Percentiles rank a stretch among this genome's conserved stretches.
phyloP scores from a whole-genome alignment of 257 asterid genomes.

The Asclepias syriaca region DNA sequence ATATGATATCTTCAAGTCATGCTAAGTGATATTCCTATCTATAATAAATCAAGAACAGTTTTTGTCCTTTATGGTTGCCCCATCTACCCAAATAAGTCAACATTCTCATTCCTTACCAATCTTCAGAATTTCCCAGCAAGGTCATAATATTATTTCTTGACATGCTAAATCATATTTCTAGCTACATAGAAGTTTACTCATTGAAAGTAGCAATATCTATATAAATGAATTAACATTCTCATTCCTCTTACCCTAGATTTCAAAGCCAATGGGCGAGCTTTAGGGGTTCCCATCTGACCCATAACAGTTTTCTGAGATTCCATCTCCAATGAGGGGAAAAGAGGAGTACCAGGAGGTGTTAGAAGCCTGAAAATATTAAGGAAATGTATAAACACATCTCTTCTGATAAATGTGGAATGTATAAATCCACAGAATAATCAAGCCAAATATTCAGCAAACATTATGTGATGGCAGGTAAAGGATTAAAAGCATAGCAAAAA shows the following conservation, averaged over 20 bases:
- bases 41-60: neutral
- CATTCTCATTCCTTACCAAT: slow-evolving; percentile 39
- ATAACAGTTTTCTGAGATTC: slow-evolving; percentile 75
- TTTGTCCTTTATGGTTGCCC: neutral
- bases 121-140: slow-evolving; percentile 66
- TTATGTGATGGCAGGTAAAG: neutral
- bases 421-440: slow-evolving; percentile 4
- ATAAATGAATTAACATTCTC: slow-evolving; percentile 7
- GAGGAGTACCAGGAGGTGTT: slow-evolving; percentile 99
- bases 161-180: neutral
- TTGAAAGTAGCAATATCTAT: neutral
- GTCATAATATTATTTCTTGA: neutral
- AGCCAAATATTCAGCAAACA: neutral
- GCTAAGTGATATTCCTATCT: neutral
- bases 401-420: neutral
- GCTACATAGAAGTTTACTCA: neutral
- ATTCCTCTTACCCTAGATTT: slow-evolving; percentile 79
- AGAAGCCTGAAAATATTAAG: slow-evolving; percentile 68
- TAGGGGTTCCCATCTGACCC: slow-evolving; percentile 72
- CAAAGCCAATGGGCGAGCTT: slow-evolving; percentile 77
- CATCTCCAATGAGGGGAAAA: slow-evolving; percentile 91
- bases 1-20: neutral
- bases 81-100: slow-evolving; percentile 5
- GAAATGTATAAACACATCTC: slow-evolving; percentile 8
- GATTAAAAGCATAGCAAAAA: neutral